A percentile compares a stretch with the other conserved stretches of the same genome.
phyloP scores from a whole-genome alignment of 208 protist species.

The Herpetomonas samuelpessoai region DNA sequence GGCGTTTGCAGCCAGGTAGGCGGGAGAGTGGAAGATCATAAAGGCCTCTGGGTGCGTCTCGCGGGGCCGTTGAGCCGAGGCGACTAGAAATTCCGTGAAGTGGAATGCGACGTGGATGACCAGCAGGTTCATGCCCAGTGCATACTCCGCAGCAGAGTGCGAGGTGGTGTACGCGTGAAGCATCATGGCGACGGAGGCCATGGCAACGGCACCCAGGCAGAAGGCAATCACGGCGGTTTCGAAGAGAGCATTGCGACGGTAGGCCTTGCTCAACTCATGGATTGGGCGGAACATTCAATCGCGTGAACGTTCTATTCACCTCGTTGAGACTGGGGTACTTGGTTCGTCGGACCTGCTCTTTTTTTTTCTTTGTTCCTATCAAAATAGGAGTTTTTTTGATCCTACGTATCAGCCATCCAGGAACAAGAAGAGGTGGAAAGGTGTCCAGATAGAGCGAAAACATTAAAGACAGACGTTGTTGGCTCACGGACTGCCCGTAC shows the following conservation, averaged over 20 bases:
- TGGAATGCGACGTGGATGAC: slow-evolving; percentile 68
- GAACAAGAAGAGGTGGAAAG: too few species aligned
- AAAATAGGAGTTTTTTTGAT: too few species aligned
- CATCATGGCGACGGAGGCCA: slow-evolving; percentile 27
- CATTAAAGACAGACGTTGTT: too few species aligned
- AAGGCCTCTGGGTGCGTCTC: slow-evolving; percentile 77
- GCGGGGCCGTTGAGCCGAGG: slow-evolving; percentile 35
- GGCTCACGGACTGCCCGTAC: too few species aligned
- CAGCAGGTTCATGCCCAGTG: slow-evolving; percentile 62
- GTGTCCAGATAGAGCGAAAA: too few species aligned
- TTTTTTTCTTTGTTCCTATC: slow-evolving; percentile 1
- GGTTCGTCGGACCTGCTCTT: too few species aligned
- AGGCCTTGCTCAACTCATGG: not conserved
- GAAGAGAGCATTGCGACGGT: slow-evolving; percentile 39
- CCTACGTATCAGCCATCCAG: too few species aligned
- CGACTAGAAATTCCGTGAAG: slow-evolving; percentile 71
- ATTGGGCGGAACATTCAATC: not conserved
- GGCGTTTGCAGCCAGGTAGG: slow-evolving; percentile 50
- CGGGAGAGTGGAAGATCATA: slow-evolving; percentile 80
- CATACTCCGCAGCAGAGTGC: slow-evolving; percentile 33
- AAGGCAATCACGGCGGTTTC: slow-evolving; percentile 60
- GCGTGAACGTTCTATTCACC: too few species aligned
- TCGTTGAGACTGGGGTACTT: too few species aligned
- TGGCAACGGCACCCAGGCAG: slow-evolving; percentile 36
- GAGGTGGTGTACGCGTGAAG: slow-evolving; percentile 28